Percentiles rank a stretch among this genome's conserved stretches.
phyloP scores from a whole-genome alignment of 139 green algal species.

The Nannochloris sp. region DNA sequence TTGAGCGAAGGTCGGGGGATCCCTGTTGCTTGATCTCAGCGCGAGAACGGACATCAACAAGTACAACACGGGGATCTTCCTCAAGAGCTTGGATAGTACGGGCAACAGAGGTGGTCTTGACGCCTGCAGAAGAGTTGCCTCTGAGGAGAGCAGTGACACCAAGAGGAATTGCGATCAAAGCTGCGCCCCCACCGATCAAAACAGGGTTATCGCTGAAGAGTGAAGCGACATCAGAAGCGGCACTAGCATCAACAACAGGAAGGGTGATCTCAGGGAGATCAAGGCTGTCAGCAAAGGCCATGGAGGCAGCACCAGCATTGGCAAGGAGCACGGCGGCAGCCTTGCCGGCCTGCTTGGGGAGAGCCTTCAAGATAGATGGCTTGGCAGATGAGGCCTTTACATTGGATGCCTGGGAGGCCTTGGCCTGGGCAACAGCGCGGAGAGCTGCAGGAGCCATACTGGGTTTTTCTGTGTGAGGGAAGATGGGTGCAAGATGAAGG shows the following conservation, averaged over 20 bases:
- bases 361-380: background rate
- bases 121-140: background rate
- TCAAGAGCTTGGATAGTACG: constrained; percentile 29
- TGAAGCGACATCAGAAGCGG: background rate
- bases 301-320: background rate
- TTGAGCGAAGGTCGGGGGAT: constrained; percentile 28
- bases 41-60: constrained; percentile 37
- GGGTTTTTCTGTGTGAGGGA: too few relatives aligned
- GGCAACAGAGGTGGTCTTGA: constrained; percentile 15
- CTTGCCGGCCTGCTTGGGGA: background rate
- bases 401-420: background rate
- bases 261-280: constrained; percentile 3
- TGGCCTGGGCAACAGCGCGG: background rate
- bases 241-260: background rate
- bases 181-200: constrained; percentile 7
- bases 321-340: constrained; percentile 3
- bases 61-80: background rate
- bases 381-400: background rate
- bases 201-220: constrained; percentile 19
- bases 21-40: constrained; percentile 25
- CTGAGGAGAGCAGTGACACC: constrained; percentile 8
- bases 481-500: too few relatives aligned
- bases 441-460: background rate
- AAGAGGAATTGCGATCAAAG: constrained; percentile 12
- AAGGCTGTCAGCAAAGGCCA: background rate